These are phyloP conservation scores for Claviceps arundinis DNA, from an alignment of 2,329 filamentous ascomycete genomes.

Conservation along the genomic window DNA sequence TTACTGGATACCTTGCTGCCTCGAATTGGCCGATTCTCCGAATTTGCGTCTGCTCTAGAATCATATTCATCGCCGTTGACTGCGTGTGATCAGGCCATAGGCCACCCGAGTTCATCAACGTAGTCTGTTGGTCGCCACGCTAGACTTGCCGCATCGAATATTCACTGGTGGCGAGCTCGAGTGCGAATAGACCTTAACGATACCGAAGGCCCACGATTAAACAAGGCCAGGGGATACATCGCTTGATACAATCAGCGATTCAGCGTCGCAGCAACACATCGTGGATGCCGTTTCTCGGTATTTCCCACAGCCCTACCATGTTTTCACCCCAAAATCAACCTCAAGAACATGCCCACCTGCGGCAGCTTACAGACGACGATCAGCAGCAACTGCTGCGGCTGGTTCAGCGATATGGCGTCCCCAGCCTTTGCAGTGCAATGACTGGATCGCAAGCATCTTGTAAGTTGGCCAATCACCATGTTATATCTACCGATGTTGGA, in stretches of 20 bases:
- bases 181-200: too few species aligned
- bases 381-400: constrained; percentile 24
- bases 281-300: not conserved
- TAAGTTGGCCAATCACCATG: constrained; percentile 12
- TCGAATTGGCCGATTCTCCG: not conserved
- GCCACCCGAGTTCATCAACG: not conserved
- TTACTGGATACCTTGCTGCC: not conserved
- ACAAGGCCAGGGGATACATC: not conserved
- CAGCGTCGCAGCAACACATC: not conserved
- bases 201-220: not conserved
- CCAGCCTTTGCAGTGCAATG: constrained; percentile 23
- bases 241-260: not conserved
- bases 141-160: not conserved
- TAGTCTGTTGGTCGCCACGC: not conserved
- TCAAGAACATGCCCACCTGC: constrained; percentile 22
- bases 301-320: constrained; percentile 12
- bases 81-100: not conserved
- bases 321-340: constrained; percentile 16
- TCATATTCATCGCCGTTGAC: not conserved
- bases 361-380: constrained; percentile 25
- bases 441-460: constrained; percentile 23
- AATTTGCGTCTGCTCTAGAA: too few species aligned
- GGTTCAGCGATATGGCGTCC: constrained; percentile 25
- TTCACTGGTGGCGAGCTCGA: not conserved
- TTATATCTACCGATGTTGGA: not conserved